Percentiles rank a stretch among this genome's conserved stretches.
Evolutionary conservation across 169 alveolate species (phyloP).

Genomic region (Plasmodium sp.): DNA sequence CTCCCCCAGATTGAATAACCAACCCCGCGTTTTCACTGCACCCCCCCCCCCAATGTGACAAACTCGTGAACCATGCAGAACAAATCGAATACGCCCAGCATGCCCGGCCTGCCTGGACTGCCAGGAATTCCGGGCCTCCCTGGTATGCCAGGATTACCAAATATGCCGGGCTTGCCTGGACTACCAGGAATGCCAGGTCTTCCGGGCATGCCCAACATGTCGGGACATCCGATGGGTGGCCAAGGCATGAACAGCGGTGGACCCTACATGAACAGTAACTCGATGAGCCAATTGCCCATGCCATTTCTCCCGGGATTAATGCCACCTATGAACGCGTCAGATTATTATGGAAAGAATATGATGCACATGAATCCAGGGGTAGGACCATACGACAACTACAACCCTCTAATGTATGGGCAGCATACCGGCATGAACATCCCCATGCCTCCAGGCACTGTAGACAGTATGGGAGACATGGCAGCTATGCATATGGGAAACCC

Average conservation of each 20-base stretch:
- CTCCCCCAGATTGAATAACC: neutral
- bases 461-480: slow-evolving; percentile 1
- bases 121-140: slow-evolving; percentile 2
- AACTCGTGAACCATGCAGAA: neutral
- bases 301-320: slow-evolving; percentile 50
- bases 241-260: neutral
- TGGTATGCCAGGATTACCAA: neutral
- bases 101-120: neutral
- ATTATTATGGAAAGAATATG: slow-evolving; percentile 21
- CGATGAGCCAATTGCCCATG: slow-evolving; percentile 23
- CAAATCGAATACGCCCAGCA: neutral
- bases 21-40: neutral
- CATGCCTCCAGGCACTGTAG: slow-evolving; percentile 15
- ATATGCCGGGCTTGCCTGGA: neutral
- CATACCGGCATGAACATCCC: slow-evolving; percentile 29
- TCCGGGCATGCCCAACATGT: neutral
- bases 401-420: slow-evolving; percentile 37
- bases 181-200: neutral
- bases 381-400: slow-evolving; percentile 29
- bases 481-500: slow-evolving; percentile 10
- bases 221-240: neutral
- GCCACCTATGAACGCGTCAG: slow-evolving; percentile 28
- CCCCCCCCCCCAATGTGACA: neutral
- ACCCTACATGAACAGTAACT: slow-evolving; percentile 2
- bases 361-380: slow-evolving; percentile 36